phyloP scores from a whole-genome alignment of 2,329 filamentous ascomycete genomes.

The Colletotrichum sp. region DNA sequence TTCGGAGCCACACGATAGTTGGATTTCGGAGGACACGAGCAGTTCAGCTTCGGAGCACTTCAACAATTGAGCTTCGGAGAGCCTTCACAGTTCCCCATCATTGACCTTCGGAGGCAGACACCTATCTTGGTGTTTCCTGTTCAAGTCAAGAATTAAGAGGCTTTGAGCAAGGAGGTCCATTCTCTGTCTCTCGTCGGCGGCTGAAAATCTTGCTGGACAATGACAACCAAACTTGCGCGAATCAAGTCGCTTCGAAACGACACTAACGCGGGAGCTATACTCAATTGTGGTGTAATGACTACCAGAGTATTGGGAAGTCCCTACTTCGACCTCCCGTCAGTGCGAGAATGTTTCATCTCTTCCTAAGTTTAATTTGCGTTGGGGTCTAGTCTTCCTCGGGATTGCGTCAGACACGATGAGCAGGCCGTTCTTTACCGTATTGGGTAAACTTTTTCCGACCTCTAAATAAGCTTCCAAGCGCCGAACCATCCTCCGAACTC shows the following conservation, averaged over 20 bases:
- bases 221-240: background rate
- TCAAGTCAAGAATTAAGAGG: background rate
- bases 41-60: background rate
- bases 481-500: background rate
- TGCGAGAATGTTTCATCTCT: background rate
- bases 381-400: background rate
- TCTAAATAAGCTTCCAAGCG: background rate
- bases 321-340: background rate
- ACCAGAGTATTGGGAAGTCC: background rate
- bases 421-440: background rate
- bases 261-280: background rate
- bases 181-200: background rate
- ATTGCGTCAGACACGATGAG: background rate
- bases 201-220: accelerated
- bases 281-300: background rate
- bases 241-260: background rate
- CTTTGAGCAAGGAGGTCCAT: accelerated
- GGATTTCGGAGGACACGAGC: background rate
- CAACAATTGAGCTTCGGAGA: background rate
- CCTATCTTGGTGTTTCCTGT: background rate
- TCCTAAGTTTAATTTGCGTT: background rate
- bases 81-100: background rate
- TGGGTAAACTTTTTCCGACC: background rate
- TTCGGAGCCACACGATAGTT: background rate
- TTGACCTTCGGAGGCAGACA: background rate